Evolutionary conservation across 1,284 basidiomycete genomes (phyloP), one percentile per base, ranked within the genome.

Genomic region (Sphaerobolus stellatus): DNA sequence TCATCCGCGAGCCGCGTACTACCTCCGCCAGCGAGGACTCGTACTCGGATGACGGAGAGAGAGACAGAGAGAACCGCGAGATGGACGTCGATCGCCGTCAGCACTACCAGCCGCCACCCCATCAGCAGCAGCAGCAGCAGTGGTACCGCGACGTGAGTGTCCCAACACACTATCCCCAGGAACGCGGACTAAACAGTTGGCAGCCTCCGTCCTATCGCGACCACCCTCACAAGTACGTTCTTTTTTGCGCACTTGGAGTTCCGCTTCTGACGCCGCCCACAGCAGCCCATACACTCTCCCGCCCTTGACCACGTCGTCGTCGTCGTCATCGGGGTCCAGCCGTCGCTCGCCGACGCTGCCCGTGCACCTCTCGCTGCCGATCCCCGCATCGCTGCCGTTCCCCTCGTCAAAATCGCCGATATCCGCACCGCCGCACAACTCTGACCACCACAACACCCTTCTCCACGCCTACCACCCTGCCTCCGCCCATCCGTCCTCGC

Each of bases 341-440:
- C 44, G 44, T 25, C 29, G 44, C 46, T 24, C 30, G 9, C 44
- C 52, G 29, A 45, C 40, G 43, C 30, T 52, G 16, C 50, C 50
- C 31, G 52, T 54, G 18, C 52, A 54, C 34, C 52, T 54, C 30
- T 48, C 52, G 16, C 45, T 54, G n/a, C 52, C 52, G 11, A 54
- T 54, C 18, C 52, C 52, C 4, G 20, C 44, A 2, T 25, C 44
- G 8, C 44, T 54, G 5, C 52, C 52, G 22, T 54, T 48, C n/a
- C 52, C 52, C 8, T 54, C 52, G 18, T 48, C 45, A 29, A 54
- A 54, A 28, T 48, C 45, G 5, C 52, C 52, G 38, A 27, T 29
- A 20, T 48, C 45, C 13, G 52, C 52, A 5, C 52, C 52, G 8
- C 52, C 52, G 3, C 52, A 54, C 38, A 16, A 16, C 28, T 13